phyloP scores from a whole-genome alignment of 257 asterid species.

The Solanum arcanum region DNA sequence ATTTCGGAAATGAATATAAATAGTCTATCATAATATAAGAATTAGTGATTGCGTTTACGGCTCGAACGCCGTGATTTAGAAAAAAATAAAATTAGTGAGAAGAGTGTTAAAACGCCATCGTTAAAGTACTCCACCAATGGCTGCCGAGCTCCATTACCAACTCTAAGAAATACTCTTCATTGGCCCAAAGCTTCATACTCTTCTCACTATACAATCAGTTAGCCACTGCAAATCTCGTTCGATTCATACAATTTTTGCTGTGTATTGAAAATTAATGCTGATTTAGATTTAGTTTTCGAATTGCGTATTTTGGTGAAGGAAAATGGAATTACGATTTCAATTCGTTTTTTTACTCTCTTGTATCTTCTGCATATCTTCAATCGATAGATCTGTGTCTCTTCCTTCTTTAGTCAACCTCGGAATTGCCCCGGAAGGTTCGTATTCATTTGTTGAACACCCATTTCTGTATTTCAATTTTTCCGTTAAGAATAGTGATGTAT shows the following conservation, averaged over 20 bases:
- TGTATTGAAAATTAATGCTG: background rate
- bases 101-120: background rate
- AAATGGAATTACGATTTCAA: background rate
- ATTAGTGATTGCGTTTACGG: no score
- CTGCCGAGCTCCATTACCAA: background rate
- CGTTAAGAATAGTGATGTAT: background rate
- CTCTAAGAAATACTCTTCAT: background rate
- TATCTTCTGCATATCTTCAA: background rate
- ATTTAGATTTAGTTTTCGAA: background rate
- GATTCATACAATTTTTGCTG: background rate
- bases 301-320: background rate
- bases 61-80: rapidly evolving
- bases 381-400: background rate
- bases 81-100: background rate
- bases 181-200: background rate
- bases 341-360: background rate
- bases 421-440: slow-evolving; percentile 2
- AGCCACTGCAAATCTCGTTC: background rate
- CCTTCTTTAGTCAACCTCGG: background rate
- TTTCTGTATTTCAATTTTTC: background rate
- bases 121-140: background rate
- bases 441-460: background rate
- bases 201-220: background rate
- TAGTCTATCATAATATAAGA: background rate
- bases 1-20: background rate